A percentile compares a stretch with the other conserved stretches of the same genome.
Conservation (phyloP, 2,329 filamentous ascomycete genomes). For the Fusarium udum region DNA sequence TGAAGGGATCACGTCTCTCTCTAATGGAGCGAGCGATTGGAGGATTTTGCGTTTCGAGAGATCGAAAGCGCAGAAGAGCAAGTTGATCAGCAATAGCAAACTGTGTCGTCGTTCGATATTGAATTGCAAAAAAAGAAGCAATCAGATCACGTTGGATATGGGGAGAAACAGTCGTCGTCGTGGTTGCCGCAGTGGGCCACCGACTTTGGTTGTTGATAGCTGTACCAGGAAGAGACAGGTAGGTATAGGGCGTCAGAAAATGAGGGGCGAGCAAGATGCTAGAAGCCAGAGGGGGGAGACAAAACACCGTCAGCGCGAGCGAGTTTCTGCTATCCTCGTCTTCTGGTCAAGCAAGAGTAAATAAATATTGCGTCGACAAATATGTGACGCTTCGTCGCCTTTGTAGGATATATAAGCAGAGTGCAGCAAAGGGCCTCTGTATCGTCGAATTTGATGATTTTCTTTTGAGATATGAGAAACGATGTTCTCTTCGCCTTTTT, state of each 20-base stretch:
- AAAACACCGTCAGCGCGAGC: slow-evolving; percentile 41
- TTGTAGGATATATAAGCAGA: slow-evolving; percentile 12
- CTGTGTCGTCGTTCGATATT: slow-evolving; percentile 16
- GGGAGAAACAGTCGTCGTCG: slow-evolving; percentile 44
- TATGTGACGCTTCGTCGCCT: slow-evolving; percentile 40
- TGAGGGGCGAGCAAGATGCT: slow-evolving; percentile 26
- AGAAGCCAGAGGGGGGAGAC: slow-evolving; percentile 13
- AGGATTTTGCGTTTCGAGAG: slow-evolving; percentile 27
- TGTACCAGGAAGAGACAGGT: slow-evolving; percentile 39
- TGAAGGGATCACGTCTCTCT: slow-evolving; percentile 55
- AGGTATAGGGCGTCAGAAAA: slow-evolving; percentile 41
- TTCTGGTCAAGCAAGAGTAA: slow-evolving; percentile 16
- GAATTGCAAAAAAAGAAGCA: slow-evolving; percentile 21
- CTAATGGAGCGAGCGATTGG: slow-evolving; percentile 19
- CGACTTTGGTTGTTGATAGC: slow-evolving; percentile 42
- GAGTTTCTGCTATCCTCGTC: slow-evolving; percentile 35
- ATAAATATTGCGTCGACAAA: slow-evolving; percentile 27
- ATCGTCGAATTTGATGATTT: slow-evolving; percentile 1
- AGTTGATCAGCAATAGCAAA: slow-evolving; percentile 15
- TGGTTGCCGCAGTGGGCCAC: slow-evolving; percentile 47
- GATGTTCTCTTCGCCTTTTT: slow-evolving; percentile 18
- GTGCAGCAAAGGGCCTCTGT: slow-evolving; percentile 9
- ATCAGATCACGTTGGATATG: slow-evolving; percentile 35
- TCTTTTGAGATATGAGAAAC: slow-evolving; percentile 8
- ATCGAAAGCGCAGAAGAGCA: slow-evolving; percentile 22